Base-by-base conservation (phyloP, 768 basidiomycete species). In the Hortiboletus campestris region DNA sequence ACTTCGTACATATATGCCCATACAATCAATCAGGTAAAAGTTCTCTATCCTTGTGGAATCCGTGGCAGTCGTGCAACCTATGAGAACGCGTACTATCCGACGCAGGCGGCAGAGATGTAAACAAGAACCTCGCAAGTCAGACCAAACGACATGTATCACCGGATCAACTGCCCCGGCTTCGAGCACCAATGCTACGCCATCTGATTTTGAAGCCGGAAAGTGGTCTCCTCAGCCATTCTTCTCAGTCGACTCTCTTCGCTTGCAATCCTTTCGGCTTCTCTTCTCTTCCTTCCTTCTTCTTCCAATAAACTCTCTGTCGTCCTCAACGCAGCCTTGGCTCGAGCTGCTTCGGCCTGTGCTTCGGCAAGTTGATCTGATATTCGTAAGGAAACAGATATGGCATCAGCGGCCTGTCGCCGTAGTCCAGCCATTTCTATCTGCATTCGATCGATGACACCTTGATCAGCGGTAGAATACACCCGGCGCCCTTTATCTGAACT, bases 311-410 rank as follows among this genome's bases (percentile, higher is more conserved):
- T 74, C 65, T 90, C 85, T 20, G 80, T 72, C 29, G 76, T 74
- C 64, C 79, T 78, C 28, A 89, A 70, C 20, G 79, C 76, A 38
- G 83, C 76, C 61, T 80, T 79, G 31, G 80, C 75, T 51, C 82
- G 75, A 46, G 82, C 77, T 1, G 78, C 76, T 59, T 89, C 88
- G 36, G 81, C 74, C 58, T 88, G 82, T 10, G 81, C 83, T 56
- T 84, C 80, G 10, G 80, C 75, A n/a, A 91, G 76, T 63, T 89
- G 84, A 64, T 88, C 86, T 17, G 87, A 80, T 57, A 91, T 76
- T 54, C 82, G 77, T 50, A 84, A 70, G 3, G 86, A 86, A 29
- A 83, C 77, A 6, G 82, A 82, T 53, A 85, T 79, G 7, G 87
- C 85, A 58, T 89, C 85, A 20, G 85, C 78, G 17, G 86, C 81